Percentiles rank a stretch among this genome's conserved stretches.
phyloP scores from a whole-genome alignment of 805 yeast genomes.

The Zygosaccharomyces bailii region DNA sequence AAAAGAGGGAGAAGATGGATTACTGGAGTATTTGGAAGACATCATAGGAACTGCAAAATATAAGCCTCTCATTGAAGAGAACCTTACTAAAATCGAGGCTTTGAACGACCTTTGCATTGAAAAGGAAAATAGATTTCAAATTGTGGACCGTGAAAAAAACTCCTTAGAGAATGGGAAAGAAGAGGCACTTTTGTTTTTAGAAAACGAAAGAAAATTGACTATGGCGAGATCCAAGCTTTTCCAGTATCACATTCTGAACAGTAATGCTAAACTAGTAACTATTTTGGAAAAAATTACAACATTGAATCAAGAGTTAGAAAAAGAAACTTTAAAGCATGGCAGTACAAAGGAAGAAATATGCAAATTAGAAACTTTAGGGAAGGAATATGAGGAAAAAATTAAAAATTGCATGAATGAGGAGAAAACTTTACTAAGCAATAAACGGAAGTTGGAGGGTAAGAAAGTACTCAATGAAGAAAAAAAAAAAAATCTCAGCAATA shows the following conservation, averaged over 20 bases:
- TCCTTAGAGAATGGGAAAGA: slow-evolving; percentile 60
- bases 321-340: slow-evolving; percentile 43
- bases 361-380: slow-evolving; percentile 29
- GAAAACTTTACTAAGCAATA: slow-evolving; percentile 24
- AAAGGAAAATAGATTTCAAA: slow-evolving; percentile 72
- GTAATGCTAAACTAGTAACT: slow-evolving; percentile 40
- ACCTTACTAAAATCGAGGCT: slow-evolving; percentile 58
- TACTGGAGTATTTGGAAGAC: slow-evolving; percentile 91
- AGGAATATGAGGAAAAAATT: slow-evolving; percentile 26
- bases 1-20: slow-evolving; percentile 85
- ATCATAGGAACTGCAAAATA: slow-evolving; percentile 91
- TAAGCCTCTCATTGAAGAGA: slow-evolving; percentile 68
- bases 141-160: slow-evolving; percentile 73
- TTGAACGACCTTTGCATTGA: slow-evolving; percentile 77
- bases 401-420: slow-evolving; percentile 33
- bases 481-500: slow-evolving; percentile 58
- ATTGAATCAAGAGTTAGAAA: slow-evolving; percentile 41
- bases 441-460: slow-evolving; percentile 46
- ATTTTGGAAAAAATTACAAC: slow-evolving; percentile 40
- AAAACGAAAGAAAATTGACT: slow-evolving; percentile 58
- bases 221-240: slow-evolving; percentile 51
- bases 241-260: slow-evolving; percentile 49
- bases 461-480: slow-evolving; percentile 74
- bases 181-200: slow-evolving; percentile 63
- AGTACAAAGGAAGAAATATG: slow-evolving; percentile 41